phyloP scores from a whole-genome alignment of 75 land plant genomes.

The Selaginella moellendorffii region DNA sequence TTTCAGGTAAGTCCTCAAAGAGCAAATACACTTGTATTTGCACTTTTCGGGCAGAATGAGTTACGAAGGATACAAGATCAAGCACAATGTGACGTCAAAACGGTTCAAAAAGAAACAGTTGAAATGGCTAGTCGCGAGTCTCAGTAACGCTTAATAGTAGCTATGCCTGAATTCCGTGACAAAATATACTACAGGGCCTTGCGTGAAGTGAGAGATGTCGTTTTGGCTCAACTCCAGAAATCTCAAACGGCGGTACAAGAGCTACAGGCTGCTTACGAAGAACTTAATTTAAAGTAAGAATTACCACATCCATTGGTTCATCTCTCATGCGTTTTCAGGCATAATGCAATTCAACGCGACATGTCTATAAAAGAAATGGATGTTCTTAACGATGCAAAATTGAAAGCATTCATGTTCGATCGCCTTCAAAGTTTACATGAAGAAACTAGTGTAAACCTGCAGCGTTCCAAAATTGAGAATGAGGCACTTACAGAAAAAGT shows the following conservation, averaged over 20 bases:
- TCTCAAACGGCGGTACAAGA: slow-evolving; percentile 12
- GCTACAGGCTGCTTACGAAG: slow-evolving; percentile 14
- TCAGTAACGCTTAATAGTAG: slow-evolving; percentile 4
- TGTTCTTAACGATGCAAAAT: slow-evolving; percentile 1
- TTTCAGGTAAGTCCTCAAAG: slow-evolving; percentile 12
- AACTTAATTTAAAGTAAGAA: slow-evolving; percentile 15
- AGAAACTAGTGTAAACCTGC: slow-evolving; percentile 12
- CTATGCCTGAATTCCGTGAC: background rate
- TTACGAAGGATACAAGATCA: slow-evolving; percentile 12
- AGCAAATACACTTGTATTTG: background rate
- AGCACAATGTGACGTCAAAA: slow-evolving; percentile 13
- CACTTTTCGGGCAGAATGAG: slow-evolving; percentile 12
- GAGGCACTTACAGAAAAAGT: slow-evolving; percentile 18
- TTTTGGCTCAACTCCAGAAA: slow-evolving; percentile 14
- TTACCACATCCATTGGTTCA: background rate
- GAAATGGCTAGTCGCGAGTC: slow-evolving; percentile 16
- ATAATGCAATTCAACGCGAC: slow-evolving; percentile 15
- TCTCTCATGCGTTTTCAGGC: slow-evolving; percentile 13
- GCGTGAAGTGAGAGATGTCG: slow-evolving; percentile 21
- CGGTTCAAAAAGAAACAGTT: slow-evolving; percentile 11
- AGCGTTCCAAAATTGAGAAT: slow-evolving; percentile 15
- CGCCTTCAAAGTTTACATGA: slow-evolving; percentile 13
- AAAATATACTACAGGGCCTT: slow-evolving; percentile 12
- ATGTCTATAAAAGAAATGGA: too few relatives aligned
- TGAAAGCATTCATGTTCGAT: slow-evolving; percentile 13